Evolutionary conservation across 306 rosid species (phyloP), one percentile per base, ranked within the genome.

Genomic region (Fragaria iinumae): DNA sequence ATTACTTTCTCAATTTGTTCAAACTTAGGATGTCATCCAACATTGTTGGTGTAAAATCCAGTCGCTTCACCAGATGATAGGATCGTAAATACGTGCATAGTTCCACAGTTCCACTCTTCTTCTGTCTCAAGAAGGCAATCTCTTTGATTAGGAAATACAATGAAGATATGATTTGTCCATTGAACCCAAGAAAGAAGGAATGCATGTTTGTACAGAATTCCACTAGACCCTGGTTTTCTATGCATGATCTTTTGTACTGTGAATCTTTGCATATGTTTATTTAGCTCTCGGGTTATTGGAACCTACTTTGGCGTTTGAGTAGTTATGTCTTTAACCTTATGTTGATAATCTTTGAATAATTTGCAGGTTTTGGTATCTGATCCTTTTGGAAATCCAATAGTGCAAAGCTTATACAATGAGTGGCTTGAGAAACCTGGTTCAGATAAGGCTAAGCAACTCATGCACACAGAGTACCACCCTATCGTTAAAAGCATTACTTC

Each of bases 371-470:
- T 75, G 84, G 77, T 65, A 2, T 85, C 90, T 23, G 93, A 88
- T 55, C 97, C 98, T 43, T 87, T 90, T 66, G 82, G 80, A 75
- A 92, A 95, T 56, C 90, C 89, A 36, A 63, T 86, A 29, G 87
- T 91, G 53, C 87, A 71, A 81, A 81, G 89, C 64, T 72, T 95
- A 72, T 95, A 88, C 65, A 85, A 88, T 68, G 87, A 89, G 79
- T 92, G 97, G 99, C 96, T 95, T 75, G 92, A 64, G 83, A 87
- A 89, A 73, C 92, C 97, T 59, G 96, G 97, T 50, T 95, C 97
- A n/a, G 92, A 90, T 81, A 89, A 92, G 83, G 97, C 99, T 14
- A 87, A 80, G 89, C 90, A 83, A 78, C 77, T 86, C 81, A 71
- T 89, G 86, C 96, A 86, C 82, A 95, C 97, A 55, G 91, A 87